Conservation (phyloP, 225 moss, liverwort and hornwort species). For the Antitrichia curtipendula region DNA sequence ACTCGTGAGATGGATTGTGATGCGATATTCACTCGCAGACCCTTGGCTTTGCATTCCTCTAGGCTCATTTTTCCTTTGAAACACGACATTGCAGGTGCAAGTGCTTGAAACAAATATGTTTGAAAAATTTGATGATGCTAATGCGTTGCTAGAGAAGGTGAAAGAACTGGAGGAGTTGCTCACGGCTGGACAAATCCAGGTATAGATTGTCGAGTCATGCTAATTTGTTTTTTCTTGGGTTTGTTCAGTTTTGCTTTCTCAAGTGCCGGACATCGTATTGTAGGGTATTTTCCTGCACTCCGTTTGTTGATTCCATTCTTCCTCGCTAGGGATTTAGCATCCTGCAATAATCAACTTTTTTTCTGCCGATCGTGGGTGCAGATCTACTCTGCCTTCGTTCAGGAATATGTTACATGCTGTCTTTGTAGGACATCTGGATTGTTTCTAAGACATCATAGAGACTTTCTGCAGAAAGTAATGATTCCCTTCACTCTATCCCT, state of each 20-base stretch:
- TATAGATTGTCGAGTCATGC: conserved; percentile 4
- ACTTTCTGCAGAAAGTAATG: conserved; percentile 12
- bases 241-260: conserved; percentile 8
- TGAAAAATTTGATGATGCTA: conserved; percentile 29
- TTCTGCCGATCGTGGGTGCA: conserved; percentile 1
- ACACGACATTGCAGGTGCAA: conserved; percentile 21
- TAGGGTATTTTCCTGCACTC: conserved; percentile 11
- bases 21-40: background rate
- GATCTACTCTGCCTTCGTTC: conserved; percentile 4
- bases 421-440: conserved; percentile 10
- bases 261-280: conserved; percentile 1
- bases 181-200: conserved; percentile 33
- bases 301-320: background rate
- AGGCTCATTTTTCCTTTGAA: conserved; percentile 9
- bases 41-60: background rate
- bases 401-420: conserved; percentile 6
- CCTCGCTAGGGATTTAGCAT: background rate
- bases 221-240: conserved; percentile 1
- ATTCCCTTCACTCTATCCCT: background rate
- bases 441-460: conserved; percentile 1
- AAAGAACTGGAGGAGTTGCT: conserved; percentile 22
- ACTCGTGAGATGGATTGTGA: background rate
- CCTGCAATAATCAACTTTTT: background rate
- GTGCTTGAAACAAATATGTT: conserved; percentile 26
- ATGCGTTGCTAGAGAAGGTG: conserved; percentile 35